Conservation (phyloP, 2,329 filamentous ascomycete genomes). For the Botryotinia globosa region DNA sequence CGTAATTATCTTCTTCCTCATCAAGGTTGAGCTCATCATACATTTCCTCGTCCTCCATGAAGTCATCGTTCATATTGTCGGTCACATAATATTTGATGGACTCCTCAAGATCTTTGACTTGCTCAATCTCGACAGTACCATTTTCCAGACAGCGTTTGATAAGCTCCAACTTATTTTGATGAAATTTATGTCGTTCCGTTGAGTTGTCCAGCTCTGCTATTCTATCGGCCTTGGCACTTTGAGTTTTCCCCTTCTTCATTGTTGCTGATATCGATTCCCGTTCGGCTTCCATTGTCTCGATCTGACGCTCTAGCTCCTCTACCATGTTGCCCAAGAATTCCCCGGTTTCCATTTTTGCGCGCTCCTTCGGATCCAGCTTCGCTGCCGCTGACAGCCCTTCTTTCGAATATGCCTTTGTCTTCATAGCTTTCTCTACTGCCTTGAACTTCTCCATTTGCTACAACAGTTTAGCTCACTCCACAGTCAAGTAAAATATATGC, state of each 20-base stretch:
- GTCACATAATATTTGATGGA: slow-evolving; percentile 94
- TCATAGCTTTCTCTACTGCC: slow-evolving; percentile 99
- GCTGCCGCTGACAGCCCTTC: slow-evolving; percentile 89
- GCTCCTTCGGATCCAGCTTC: slow-evolving; percentile 95
- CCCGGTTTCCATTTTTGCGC: slow-evolving; percentile 84
- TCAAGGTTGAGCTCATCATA: slow-evolving; percentile 93
- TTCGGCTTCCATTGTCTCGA: slow-evolving; percentile 89
- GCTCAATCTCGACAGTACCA: slow-evolving; percentile 80
- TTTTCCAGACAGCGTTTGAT: slow-evolving; percentile 89
- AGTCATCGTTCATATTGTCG: slow-evolving; percentile 84
- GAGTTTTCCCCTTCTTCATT: slow-evolving; percentile 93
- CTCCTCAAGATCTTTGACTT: slow-evolving; percentile 86
- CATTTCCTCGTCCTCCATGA: slow-evolving; percentile 88
- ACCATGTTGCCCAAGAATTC: slow-evolving; percentile 86
- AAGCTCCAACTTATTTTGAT: slow-evolving; percentile 87
- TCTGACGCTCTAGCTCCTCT: slow-evolving; percentile 89
- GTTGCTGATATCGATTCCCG: slow-evolving; percentile 80
- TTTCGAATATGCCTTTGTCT: slow-evolving; percentile 99
- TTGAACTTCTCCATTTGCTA: slow-evolving; percentile 99
- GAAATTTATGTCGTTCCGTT: slow-evolving; percentile 95
- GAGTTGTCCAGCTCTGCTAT: slow-evolving; percentile 80
- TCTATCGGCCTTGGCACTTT: slow-evolving; percentile 77
- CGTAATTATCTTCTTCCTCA: slow-evolving; percentile 86
- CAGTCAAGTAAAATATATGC: slow-evolving; percentile 19
- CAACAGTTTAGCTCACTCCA: slow-evolving; percentile 36